These are phyloP conservation scores for Jaminaea rosea DNA, from an alignment of 1,284 basidiomycete genomes.

Conservation along the genomic window DNA sequence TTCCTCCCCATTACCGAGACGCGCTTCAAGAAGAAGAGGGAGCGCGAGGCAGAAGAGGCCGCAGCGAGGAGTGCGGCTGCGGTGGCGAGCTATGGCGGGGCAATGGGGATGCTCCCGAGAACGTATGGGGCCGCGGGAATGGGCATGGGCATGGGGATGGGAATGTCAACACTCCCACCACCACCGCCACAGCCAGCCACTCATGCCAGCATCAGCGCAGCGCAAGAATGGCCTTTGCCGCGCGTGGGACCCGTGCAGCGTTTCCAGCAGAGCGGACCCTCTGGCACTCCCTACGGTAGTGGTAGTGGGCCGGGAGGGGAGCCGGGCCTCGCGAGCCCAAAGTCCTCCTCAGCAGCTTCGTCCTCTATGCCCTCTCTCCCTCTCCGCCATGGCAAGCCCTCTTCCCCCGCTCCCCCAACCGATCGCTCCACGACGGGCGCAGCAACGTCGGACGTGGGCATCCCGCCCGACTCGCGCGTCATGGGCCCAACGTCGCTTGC, in stretches of 20 bases:
- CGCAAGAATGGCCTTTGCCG: constrained; percentile 10
- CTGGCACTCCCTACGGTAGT: too few species aligned
- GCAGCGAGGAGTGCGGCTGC: constrained; percentile 43
- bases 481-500: constrained; percentile 70
- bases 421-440: neutral
- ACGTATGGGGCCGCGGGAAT: neutral
- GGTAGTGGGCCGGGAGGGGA: too few species aligned
- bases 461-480: constrained; percentile 42
- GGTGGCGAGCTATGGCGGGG: constrained; percentile 6
- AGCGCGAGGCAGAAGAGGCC: constrained; percentile 57
- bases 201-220: constrained; percentile 1
- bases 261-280: too few species aligned
- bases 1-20: constrained; percentile 97
- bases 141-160: neutral
- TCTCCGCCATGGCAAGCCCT: neutral
- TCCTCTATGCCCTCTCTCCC: constrained; percentile 3
- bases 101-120: neutral
- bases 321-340: neutral
- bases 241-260: neutral
- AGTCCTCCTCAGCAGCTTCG: neutral
- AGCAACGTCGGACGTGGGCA: neutral
- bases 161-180: neutral
- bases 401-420: too few species aligned
- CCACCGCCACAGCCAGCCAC: neutral
- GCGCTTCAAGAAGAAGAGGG: constrained; percentile 90